Conservation (phyloP, 805 yeast genomes). For the Lachancea meyersii region DNA sequence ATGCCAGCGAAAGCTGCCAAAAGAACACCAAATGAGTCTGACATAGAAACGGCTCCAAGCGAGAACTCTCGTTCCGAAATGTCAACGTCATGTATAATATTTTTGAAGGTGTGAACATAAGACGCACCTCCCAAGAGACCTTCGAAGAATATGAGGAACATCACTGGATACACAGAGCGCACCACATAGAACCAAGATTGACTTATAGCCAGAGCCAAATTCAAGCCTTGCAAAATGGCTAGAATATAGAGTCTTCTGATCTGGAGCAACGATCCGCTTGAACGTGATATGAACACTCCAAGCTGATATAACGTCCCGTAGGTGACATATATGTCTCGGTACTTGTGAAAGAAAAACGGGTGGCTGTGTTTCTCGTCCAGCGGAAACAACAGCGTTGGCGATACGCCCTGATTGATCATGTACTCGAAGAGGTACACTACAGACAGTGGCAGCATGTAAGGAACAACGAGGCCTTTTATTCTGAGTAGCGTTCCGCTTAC, state of each 20-base stretch:
- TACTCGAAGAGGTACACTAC: conserved; percentile 84
- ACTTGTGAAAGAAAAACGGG: conserved; percentile 56
- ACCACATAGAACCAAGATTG: conserved; percentile 62
- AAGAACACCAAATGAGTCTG: conserved; percentile 81
- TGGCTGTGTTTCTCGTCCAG: conserved; percentile 37
- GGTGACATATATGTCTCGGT: conserved; percentile 83
- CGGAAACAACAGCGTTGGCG: conserved; percentile 83
- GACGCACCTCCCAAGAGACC: conserved; percentile 88
- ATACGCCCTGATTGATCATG: conserved; percentile 81
- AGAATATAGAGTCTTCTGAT: conserved; percentile 53
- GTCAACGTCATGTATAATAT: conserved; percentile 56
- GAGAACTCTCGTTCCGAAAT: conserved; percentile 62
- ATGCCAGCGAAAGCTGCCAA: conserved; percentile 72
- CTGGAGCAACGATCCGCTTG: conserved; percentile 65
- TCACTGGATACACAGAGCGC: conserved; percentile 54
- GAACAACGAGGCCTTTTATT: conserved; percentile 43
- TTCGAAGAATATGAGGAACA: conserved; percentile 70
- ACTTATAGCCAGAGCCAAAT: conserved; percentile 48
- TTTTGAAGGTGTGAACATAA: conserved; percentile 81
- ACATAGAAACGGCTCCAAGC: conserved; percentile 75
- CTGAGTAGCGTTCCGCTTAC: conserved; percentile 25
- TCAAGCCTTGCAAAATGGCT: conserved; percentile 59
- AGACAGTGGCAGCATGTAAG: conserved; percentile 78
- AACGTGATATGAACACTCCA: conserved; percentile 88
- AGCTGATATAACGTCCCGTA: conserved; percentile 86